Percentiles rank a stretch among this genome's conserved stretches.
Evolutionary conservation across 2,329 filamentous ascomycete species (phyloP).

Genomic region (Elsinoe arachidis): DNA sequence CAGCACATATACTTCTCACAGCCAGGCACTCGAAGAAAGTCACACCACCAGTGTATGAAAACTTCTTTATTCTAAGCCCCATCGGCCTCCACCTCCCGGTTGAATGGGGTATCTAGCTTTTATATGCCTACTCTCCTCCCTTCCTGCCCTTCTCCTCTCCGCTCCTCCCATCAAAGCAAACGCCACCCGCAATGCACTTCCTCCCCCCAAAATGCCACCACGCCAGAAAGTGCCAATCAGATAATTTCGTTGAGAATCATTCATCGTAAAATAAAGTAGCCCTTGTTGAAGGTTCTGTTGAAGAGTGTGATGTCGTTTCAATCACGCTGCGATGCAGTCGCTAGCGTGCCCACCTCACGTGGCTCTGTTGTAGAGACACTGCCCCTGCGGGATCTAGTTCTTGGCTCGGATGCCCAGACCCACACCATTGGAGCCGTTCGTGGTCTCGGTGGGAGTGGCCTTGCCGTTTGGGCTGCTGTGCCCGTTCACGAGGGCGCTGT

Average conservation of each 20-base stretch:
- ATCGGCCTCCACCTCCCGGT: not conserved
- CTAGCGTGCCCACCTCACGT: not conserved
- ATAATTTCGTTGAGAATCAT: conserved; percentile 1
- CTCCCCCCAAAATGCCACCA: not conserved
- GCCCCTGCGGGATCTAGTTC: conserved; percentile 17
- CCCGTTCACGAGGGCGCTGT: conserved; percentile 16
- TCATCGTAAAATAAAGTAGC: conserved; percentile 8
- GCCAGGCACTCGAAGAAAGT: no score
- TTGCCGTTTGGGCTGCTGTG: conserved; percentile 6
- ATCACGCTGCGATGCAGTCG: not conserved
- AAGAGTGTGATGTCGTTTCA: conserved; percentile 3
- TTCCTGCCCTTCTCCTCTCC: not conserved
- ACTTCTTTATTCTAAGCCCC: not conserved
- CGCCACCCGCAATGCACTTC: not conserved
- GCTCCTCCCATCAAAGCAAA: not conserved
- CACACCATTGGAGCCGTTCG: conserved; percentile 17
- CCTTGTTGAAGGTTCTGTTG: conserved; percentile 17
- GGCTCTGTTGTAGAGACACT: not conserved
- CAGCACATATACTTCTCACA: not conserved
- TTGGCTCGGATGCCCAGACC: conserved; percentile 16
- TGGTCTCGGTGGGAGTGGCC: conserved; percentile 14
- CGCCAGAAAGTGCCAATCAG: not conserved
- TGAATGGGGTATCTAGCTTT: conserved; percentile 11
- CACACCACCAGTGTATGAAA: not conserved
- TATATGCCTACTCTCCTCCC: not conserved